Evolutionary conservation across 176 grass and related monocot species (phyloP), one percentile per base, ranked within the genome.

Genomic region (Cymbopogon citratus): DNA sequence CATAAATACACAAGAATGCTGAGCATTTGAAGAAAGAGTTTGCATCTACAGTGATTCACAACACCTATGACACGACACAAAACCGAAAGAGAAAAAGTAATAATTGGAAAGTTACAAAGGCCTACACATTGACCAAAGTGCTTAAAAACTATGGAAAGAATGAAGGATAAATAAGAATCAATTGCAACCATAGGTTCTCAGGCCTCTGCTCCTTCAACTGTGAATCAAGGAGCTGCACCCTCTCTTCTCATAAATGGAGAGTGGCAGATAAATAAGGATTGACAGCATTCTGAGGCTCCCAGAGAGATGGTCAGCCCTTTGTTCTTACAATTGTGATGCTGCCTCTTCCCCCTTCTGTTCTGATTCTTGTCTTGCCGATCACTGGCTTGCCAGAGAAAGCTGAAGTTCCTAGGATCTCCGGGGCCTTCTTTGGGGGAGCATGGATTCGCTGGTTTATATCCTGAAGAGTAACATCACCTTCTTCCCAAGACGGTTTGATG

Each of bases 301-400:
- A 18, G 15, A 52, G 49, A 51, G 1, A 18, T 2, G 49, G 89
- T 59, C 54, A 97, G 74, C 94, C 94, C 81, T 94, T 94, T 11
- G 95, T 98, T 83, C 92, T 92, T 73, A 98, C 38, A 85, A 98
- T 93, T 28, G 95, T 98, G 78, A 98, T 98, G 92, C 95, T 91
- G 73, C 95, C 95, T 86, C 89, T 95, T 14, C 95, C 95, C n/a
- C 92, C 90, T 65, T 93, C 92, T 43, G 92, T 98, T 74, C 75
- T 87, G 78, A 98, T 93, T 77, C 91, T 94, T 74, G 90, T 98
- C 82, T 98, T 95, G 75, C 88, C 36, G 6, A 38, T 38, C 36
- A 38, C 36, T 38, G 36, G 36, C 36, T 38, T 38, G 36, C 36
- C 31, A 74, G 92, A 93, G 71, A 95, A 95, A 45, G 92, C 72